Base-by-base conservation (phyloP, 768 basidiomycete species). In the Peribolospora kevripleyi region DNA sequence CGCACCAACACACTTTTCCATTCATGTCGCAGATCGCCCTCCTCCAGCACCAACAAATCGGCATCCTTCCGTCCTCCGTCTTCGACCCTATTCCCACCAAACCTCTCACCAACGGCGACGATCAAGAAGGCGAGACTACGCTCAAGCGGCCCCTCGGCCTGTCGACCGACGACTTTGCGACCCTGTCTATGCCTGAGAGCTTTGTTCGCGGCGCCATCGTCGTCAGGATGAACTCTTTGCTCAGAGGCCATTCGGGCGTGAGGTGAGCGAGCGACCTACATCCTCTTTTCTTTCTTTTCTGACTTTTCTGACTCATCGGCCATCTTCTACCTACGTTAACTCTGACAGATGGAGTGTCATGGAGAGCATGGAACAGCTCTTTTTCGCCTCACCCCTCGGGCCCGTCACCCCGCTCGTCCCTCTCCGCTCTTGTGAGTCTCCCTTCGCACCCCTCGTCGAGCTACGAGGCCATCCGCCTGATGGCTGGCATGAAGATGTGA, bases 201-300 rank as follows among this genome's bases (percentile, higher is more conserved):
- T 86, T 86, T 82, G 84, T 86, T 41, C 79, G 85, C 53, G 85
- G 81, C 9, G 83, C 85, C 1, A 84, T 88, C 62, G 68, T 85
- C 7, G 73, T 90, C 61, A 82, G 85, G 60, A 80, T 84, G 73
- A 90, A 88, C 67, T 85, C 83, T 37, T 38, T 39, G 11, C 13
- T 9, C 3, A 7, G 2, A 9, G 38, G 9, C n/a, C 36, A 5
- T 46, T 4, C 51, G n/a, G 3, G 7, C 25, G 25, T 25, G 5
- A 11, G 6, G 13, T 41, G 42, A 45, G 6, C 7, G 11, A 46
- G 5, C 8, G 5, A 13, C n/a, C 5, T 0, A 3, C 1, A 84
- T 0, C 86, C 88, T 68, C 85, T 83, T 25, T 86, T 82, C 42
- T 77, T 90, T 9, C 75, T 84, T 43, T 79, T 79, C 75, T 77